These are phyloP conservation scores for Earliella scabrosa DNA, from an alignment of 1,284 basidiomycete genomes.

Conservation along the genomic window DNA sequence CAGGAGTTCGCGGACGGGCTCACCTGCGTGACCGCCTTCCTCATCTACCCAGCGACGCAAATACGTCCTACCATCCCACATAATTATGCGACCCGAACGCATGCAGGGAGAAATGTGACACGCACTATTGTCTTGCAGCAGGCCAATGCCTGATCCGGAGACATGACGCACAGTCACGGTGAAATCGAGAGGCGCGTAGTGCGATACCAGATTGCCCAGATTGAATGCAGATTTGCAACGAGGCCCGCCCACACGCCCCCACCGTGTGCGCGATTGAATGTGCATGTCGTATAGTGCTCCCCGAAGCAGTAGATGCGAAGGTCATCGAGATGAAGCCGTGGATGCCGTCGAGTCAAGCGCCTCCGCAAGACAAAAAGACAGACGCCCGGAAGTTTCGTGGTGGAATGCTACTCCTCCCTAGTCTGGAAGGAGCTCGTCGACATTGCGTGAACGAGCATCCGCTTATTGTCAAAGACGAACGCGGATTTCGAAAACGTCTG, in stretches of 20 bases:
- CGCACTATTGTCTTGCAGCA: slow-evolving; percentile 2
- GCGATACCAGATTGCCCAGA: slow-evolving; percentile 1
- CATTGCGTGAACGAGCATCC: slow-evolving; percentile 3
- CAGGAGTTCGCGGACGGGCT: background rate
- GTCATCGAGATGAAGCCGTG: slow-evolving; percentile 7
- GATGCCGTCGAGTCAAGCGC: slow-evolving; percentile 13
- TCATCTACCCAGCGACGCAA: background rate
- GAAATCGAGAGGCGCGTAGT: background rate
- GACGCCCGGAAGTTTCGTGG: slow-evolving; percentile 6
- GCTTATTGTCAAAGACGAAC: slow-evolving; percentile 17
- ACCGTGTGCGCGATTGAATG: background rate
- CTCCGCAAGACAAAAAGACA: slow-evolving; percentile 22
- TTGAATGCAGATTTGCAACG: slow-evolving; percentile 12
- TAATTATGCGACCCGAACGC: background rate
- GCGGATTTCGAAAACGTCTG: slow-evolving; percentile 4
- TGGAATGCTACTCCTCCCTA: slow-evolving; percentile 21
- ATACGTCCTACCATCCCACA: slow-evolving; percentile 4
- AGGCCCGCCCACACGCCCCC: background rate
- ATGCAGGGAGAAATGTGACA: background rate
- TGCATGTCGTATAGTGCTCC: background rate
- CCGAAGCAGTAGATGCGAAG: background rate
- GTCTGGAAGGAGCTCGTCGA: slow-evolving; percentile 5
- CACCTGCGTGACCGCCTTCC: background rate
- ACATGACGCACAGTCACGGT: background rate
- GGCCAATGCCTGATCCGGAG: background rate